Conservation (phyloP, 352 stramenopile species). For the Pythium sukuiense region DNA sequence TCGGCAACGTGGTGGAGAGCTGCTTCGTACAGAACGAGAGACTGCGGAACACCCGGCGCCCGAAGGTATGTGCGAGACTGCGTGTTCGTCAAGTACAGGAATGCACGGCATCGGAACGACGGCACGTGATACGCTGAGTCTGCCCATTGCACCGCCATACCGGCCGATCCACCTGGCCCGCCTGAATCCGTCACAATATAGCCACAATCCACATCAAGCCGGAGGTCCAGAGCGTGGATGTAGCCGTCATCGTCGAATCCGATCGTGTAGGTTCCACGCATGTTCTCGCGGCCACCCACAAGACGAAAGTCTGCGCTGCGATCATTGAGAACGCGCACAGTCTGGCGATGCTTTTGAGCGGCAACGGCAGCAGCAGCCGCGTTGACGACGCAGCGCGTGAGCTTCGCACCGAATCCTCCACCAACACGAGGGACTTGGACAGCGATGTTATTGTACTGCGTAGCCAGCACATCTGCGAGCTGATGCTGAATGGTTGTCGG, state of each 20-base stretch:
- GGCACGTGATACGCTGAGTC: conserved; percentile 42
- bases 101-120: conserved; percentile 32
- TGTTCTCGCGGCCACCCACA: conserved; percentile 39
- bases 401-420: conserved; percentile 53
- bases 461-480: conserved; percentile 32
- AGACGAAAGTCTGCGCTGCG: conserved; percentile 46
- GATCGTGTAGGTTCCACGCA: conserved; percentile 36
- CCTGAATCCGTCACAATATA: conserved; percentile 31
- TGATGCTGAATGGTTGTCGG: conserved; percentile 29
- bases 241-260: conserved; percentile 37
- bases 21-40: conserved; percentile 36
- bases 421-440: conserved; percentile 41
- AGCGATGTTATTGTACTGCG: conserved; percentile 32
- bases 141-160: conserved; percentile 44
- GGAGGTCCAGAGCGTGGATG: conserved; percentile 34
- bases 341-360: conserved; percentile 28
- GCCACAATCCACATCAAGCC: conserved; percentile 27
- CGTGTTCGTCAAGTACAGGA: conserved; percentile 52
- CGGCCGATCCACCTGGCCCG: conserved; percentile 19
- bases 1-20: conserved; percentile 41
- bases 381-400: conserved; percentile 38
- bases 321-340: conserved; percentile 42
- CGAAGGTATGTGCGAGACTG: conserved; percentile 42
- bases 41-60: conserved; percentile 44
- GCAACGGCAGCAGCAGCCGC: conserved; percentile 39